These are phyloP conservation scores for Saccharomycopsis sp. DNA, from an alignment of 805 yeast genomes.

Conservation along the genomic window DNA sequence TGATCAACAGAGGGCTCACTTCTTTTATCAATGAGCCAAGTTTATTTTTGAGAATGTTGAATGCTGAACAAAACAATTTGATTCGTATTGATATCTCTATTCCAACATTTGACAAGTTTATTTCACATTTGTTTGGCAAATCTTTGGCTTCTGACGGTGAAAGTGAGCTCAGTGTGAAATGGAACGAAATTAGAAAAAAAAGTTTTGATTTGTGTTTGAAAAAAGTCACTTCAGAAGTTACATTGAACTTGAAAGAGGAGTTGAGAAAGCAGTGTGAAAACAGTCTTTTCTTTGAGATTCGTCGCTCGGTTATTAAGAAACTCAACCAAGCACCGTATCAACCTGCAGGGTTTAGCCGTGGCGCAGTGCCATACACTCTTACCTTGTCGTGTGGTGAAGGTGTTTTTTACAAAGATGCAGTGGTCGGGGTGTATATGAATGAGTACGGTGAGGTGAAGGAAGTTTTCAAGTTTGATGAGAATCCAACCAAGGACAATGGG, in stretches of 20 bases:
- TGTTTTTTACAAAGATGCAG: conserved; percentile 70
- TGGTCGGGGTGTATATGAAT: conserved; percentile 69
- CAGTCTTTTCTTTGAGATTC: conserved; percentile 55
- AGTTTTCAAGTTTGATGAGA: conserved; percentile 67
- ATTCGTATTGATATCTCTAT: conserved; percentile 12
- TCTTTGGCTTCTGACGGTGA: conserved; percentile 69
- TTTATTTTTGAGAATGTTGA: conserved; percentile 76
- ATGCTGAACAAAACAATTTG: conserved; percentile 56
- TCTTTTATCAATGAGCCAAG: conserved; percentile 73
- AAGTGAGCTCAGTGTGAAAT: conserved; percentile 62
- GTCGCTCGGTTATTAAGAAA: conserved; percentile 57
- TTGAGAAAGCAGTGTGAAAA: conserved; percentile 70
- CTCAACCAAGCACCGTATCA: conserved; percentile 91
- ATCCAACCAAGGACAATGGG: conserved; percentile 39
- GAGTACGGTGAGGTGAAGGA: conserved; percentile 75
- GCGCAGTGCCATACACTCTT: conserved; percentile 78
- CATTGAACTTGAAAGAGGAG: conserved; percentile 74
- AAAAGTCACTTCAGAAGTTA: conserved; percentile 55
- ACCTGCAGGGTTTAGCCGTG: conserved; percentile 67
- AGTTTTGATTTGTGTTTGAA: conserved; percentile 61
- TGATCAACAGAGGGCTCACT: conserved; percentile 68
- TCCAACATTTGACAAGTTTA: conserved; percentile 22
- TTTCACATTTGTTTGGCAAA: conserved; percentile 40
- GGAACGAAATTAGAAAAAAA: conserved; percentile 70
- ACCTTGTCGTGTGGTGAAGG: conserved; percentile 85